Evolutionary conservation across 2,329 filamentous ascomycete genomes (phyloP), one percentile per base, ranked within the genome.

Genomic region (Aspergillus tubingensis): DNA sequence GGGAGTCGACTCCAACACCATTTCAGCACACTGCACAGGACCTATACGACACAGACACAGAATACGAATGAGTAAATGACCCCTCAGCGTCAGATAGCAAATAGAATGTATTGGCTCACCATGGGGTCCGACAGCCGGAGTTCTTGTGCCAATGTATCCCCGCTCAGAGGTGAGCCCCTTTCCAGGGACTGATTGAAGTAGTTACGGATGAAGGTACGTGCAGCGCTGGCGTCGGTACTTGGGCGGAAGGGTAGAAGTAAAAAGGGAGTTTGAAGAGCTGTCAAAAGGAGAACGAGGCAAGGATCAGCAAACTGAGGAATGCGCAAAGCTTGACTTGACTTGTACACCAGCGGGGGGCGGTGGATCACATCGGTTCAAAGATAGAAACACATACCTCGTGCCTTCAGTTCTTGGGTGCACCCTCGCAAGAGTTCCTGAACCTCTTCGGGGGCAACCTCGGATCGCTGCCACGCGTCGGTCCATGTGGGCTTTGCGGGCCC

Each of bases 1-100:
- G 90, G 87, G 54, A 99, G 82, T 78, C 95, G 87, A 75, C 91
- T 93, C 95, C 95, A 99, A 77, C 94, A 98, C 95, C 95, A 99
- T 81, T 98, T 99, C 66, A 95, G 83, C 44, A 97, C 92, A 70
- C 93, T 95, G 65, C 92, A 93, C 57, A 99, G 85, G 59, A 96
- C 92, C 92, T 96, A 62, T 25, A 62, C 30, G 32, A 15, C 17
- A 15, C 17, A 36, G 10, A 25, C 25, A 60, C 23, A 64, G 53
- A 55, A 56, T 60, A 54, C 58, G 11, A 57, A 54, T 60, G 23
- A 63, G 58, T 56, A 48, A 11, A 38, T 43, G 57, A 8, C 19
- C 36, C 15, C 19, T 17, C 19, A 43, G 30, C 21, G 23, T 38
- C n/a, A 36, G 8, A 19, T 23, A 38, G 38, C n/a, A 32, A 15